Conservation (phyloP, 441 rosid species). For the Gossypium schwendimanii region DNA sequence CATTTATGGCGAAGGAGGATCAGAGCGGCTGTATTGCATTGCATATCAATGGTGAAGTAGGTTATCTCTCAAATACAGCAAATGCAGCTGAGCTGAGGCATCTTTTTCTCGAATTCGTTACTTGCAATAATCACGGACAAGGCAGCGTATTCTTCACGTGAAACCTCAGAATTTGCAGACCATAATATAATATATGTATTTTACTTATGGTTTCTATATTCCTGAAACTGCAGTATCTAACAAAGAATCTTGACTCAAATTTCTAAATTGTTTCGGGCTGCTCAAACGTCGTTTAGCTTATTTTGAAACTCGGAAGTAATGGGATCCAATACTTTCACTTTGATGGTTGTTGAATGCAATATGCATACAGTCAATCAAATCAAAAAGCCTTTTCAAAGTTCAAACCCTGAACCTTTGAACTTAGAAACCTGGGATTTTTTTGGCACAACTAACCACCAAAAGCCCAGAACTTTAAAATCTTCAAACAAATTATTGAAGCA, state of each 20-base stretch:
- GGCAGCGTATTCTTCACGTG: constrained; percentile 46
- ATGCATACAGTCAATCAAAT: background rate
- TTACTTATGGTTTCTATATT: constrained; percentile 18
- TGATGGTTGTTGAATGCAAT: background rate
- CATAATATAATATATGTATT: background rate
- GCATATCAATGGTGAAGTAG: constrained; percentile 13
- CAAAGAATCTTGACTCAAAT: background rate
- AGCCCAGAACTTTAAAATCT: constrained; percentile 7
- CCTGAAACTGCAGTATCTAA: constrained; percentile 17
- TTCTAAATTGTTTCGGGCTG: constrained; percentile 7
- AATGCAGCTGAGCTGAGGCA: constrained; percentile 5
- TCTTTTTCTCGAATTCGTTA: constrained; percentile 38
- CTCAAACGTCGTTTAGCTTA: constrained; percentile 20
- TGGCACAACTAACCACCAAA: background rate
- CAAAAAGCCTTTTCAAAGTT: background rate
- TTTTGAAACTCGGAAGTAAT: constrained; percentile 3
- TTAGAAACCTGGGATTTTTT: background rate
- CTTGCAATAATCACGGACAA: constrained; percentile 49
- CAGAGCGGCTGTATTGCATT: background rate
- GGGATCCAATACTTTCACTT: constrained; percentile 11
- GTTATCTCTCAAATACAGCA: constrained; percentile 11
- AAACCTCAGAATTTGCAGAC: constrained; percentile 38
- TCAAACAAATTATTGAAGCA: background rate
- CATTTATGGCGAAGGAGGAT: constrained; percentile 10
- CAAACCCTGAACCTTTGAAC: background rate